Evolutionary conservation across 169 alveolate species (phyloP).

Genomic region (Fabrea salina): DNA sequence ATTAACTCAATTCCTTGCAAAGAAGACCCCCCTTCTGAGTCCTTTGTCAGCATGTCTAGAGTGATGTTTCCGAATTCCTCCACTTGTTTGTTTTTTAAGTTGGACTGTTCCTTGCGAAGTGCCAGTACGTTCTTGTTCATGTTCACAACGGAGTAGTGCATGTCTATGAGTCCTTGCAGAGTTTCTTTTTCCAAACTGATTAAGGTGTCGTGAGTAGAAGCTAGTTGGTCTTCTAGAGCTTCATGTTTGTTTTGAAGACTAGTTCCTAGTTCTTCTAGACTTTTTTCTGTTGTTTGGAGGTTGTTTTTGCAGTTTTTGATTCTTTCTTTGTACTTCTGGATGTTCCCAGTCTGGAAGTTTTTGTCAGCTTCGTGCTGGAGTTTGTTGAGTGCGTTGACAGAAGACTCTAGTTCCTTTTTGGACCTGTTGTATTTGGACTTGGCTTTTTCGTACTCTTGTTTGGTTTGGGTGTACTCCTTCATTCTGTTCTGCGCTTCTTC

Average conservation of each 20-base stretch:
- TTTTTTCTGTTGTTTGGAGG: neutral
- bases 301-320: neutral
- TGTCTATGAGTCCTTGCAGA: neutral
- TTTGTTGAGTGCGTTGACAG: neutral
- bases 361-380: neutral
- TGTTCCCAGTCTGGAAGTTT: neutral
- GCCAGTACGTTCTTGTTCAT: neutral
- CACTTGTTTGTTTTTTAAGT: neutral
- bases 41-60: neutral
- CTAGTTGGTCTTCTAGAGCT: neutral
- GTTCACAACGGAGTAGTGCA: neutral
- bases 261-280: neutral
- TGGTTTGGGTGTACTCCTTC: neutral
- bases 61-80: slow-evolving; percentile 14
- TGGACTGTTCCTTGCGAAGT: slow-evolving; percentile 3
- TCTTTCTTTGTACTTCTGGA: slow-evolving; percentile 1
- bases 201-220: neutral
- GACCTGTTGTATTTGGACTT: slow-evolving; percentile 9
- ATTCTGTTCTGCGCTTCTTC: neutral
- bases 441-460: neutral
- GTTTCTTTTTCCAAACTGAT: neutral
- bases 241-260: neutral
- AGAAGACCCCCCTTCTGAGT: neutral
- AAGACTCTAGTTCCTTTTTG: neutral
- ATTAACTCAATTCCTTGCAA: neutral